Evolutionary conservation across 805 yeast genomes (phyloP).

Genomic region (Priceomyces medius): DNA sequence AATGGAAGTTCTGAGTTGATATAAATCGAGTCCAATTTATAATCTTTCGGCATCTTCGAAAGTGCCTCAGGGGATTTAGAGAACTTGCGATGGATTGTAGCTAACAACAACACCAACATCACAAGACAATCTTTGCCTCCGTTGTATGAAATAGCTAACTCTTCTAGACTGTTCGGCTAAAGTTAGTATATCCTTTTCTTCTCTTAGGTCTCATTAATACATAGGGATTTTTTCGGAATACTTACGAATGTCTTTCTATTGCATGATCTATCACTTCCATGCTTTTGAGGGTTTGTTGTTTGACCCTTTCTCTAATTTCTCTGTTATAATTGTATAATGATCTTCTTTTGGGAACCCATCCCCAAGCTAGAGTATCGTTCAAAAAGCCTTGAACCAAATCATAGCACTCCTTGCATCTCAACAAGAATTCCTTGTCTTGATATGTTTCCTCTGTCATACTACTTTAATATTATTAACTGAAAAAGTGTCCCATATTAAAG

Average conservation of each 20-base stretch:
- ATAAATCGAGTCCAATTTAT: slow-evolving; percentile 60
- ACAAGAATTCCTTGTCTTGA: slow-evolving; percentile 9
- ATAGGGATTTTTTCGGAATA: slow-evolving; percentile 10
- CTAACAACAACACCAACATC: slow-evolving; percentile 71
- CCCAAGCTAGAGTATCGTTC: slow-evolving; percentile 28
- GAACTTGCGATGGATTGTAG: slow-evolving; percentile 42
- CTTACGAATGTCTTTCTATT: slow-evolving; percentile 33
- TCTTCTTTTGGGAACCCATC: slow-evolving; percentile 16
- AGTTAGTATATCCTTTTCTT: slow-evolving; percentile 20
- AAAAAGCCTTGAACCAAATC: slow-evolving; percentile 30
- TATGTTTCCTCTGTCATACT: not conserved
- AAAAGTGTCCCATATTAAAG: not conserved
- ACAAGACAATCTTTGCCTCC: slow-evolving; percentile 98
- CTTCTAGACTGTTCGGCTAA: slow-evolving; percentile 29
- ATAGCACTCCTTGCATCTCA: slow-evolving; percentile 32
- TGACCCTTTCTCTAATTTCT: slow-evolving; percentile 23
- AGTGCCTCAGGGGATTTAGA: slow-evolving; percentile 12
- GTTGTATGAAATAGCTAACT: slow-evolving; percentile 80
- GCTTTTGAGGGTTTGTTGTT: slow-evolving; percentile 26
- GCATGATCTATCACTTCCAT: slow-evolving; percentile 27
- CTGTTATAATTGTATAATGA: slow-evolving; percentile 20
- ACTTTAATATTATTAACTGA: not conserved
- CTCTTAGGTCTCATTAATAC: too few species aligned
- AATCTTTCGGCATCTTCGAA: slow-evolving; percentile 22
- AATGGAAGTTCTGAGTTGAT: slow-evolving; percentile 76